Conservation (phyloP, 2,329 filamentous ascomycete genomes). For the Curvularia sp. region DNA sequence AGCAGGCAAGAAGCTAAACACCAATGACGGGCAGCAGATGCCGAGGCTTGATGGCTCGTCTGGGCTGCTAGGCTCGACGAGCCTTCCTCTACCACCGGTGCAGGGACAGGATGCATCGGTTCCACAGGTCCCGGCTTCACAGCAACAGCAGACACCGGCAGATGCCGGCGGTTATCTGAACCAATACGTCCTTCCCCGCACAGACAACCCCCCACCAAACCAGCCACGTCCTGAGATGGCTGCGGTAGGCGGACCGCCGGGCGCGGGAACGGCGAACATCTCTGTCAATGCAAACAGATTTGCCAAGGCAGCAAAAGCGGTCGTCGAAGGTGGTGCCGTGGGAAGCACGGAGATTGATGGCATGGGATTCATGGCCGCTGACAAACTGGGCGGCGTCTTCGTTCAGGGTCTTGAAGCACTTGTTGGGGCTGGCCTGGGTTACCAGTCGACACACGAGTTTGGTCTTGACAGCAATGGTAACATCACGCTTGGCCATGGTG, state of each 20-base stretch:
- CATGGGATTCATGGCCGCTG: conserved; percentile 45
- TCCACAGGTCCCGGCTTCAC: conserved; percentile 25
- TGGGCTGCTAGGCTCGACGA: conserved; percentile 31
- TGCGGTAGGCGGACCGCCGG: conserved; percentile 46
- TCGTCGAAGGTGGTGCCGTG: conserved; percentile 44
- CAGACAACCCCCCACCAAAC: conserved; percentile 44
- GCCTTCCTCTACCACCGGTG: conserved; percentile 35
- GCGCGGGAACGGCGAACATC: conserved; percentile 40
- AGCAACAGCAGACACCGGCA: conserved; percentile 42
- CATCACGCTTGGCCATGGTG: conserved; percentile 22
- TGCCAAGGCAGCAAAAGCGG: conserved; percentile 45
- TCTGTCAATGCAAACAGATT: conserved; percentile 43
- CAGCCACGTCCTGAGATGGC: conserved; percentile 47
- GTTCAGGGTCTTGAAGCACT: conserved; percentile 48
- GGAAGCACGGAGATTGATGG: conserved; percentile 44
- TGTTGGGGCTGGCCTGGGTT: conserved; percentile 42
- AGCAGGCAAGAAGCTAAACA: conserved; percentile 45
- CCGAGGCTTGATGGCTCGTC: conserved; percentile 37
- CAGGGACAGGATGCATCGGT: conserved; percentile 30
- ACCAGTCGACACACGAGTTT: conserved; percentile 33
- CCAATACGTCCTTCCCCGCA: conserved; percentile 48
- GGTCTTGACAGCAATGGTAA: conserved; percentile 35
- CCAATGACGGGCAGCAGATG: conserved; percentile 34
- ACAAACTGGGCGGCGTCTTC: conserved; percentile 45
- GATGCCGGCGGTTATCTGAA: conserved; percentile 47